A percentile compares a stretch with the other conserved stretches of the same genome.
phyloP scores from a whole-genome alignment of 2,329 filamentous ascomycete species.

The Botrytis pseudocinerea region DNA sequence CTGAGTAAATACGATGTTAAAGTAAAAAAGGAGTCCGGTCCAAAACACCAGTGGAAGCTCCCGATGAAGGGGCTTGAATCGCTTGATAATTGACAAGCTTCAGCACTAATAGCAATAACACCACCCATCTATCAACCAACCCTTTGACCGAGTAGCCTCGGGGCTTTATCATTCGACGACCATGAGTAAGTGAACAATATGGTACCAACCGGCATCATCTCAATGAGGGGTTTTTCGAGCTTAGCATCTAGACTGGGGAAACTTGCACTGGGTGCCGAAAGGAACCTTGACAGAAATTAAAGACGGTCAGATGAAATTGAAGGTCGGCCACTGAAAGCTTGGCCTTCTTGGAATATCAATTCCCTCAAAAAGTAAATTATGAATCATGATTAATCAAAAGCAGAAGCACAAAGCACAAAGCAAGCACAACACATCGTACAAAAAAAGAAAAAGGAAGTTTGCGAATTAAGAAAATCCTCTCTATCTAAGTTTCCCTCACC shows the following conservation, averaged over 20 bases:
- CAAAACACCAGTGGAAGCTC: not conserved
- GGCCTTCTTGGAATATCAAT: slow-evolving; percentile 15
- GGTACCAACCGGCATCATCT: not conserved
- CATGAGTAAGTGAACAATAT: not conserved
- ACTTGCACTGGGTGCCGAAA: not conserved
- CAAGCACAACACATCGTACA: not conserved
- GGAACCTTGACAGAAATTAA: not conserved
- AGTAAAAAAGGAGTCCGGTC: not conserved
- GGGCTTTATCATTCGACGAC: not conserved
- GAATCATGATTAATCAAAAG: slow-evolving; percentile 11
- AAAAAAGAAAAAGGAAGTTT: not conserved
- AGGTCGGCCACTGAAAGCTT: slow-evolving; percentile 13
- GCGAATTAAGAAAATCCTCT: not conserved
- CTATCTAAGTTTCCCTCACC: not conserved
- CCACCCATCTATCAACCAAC: not conserved
- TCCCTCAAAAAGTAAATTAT: not conserved
- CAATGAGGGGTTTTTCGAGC: not conserved
- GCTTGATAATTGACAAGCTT: slow-evolving; percentile 1
- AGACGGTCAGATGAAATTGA: slow-evolving; percentile 6
- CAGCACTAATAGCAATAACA: not conserved
- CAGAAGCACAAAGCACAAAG: not conserved
- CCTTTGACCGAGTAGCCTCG: not conserved
- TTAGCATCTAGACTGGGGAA: not conserved
- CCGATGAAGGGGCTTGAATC: slow-evolving; percentile 9
- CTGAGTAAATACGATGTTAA: not conserved